Evolutionary conservation across 2,329 filamentous ascomycete genomes (phyloP), one percentile per base, ranked within the genome.

Genomic region (Pseudocercospora fuligena): DNA sequence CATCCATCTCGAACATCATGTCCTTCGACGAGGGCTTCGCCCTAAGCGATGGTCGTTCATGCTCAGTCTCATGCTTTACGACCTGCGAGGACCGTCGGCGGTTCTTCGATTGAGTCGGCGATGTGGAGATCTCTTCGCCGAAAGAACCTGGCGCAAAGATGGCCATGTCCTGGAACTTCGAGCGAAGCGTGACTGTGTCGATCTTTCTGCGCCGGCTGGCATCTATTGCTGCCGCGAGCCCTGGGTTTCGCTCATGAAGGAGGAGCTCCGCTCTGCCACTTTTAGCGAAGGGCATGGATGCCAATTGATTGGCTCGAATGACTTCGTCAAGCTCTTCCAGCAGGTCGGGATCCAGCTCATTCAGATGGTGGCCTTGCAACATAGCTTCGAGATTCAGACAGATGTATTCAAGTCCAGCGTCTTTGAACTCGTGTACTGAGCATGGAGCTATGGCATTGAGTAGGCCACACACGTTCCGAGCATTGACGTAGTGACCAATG

Each of bases 1-100:
- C 93, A 66, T 97, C 94, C 93, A 97, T 97, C 70, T 92, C 89
- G 75, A 97, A 97, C 78, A 97, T 97, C 63, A 97, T 84, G 72
- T 97, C 94, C 43, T 85, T 85, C 1, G 85, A 82, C 0, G 91
- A 94, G 21, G 85, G 85, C 73, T 88, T 93, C 1, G 90, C 85
- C 63, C 87, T 89, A 53, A 95, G 82, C 19, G 81, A 83, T 0
- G 93, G 92, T 64, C 88, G 92, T 25, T 56, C 56, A 27, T 27
- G 25, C 86, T 86, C 60, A 80, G 80, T 62, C 12, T 74, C 71
- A 1, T 84, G 0, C 71, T 72, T 69, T 79, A 59, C 47, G 4
- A 63, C 80, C 65, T 78, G 82, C 1, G 82, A 80, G 5, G 78
- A 76, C 29, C 75, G 77, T 47, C 81, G 76, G 33, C 78, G 77